phyloP scores from a whole-genome alignment of 179 eudicot genomes.

The Beta lomatogona region DNA sequence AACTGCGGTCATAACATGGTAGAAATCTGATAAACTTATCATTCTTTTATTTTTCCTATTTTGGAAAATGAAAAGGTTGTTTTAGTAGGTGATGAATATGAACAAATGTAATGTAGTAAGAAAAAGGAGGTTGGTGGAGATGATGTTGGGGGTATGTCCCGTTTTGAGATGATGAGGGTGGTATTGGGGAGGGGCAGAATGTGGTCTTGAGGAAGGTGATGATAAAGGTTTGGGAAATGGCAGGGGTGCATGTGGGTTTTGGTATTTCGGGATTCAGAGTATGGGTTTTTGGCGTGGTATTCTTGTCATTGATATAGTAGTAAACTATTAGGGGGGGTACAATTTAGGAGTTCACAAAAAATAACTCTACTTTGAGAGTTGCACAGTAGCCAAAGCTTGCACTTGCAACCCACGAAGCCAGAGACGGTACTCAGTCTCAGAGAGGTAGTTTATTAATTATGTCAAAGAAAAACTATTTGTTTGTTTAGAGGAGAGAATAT shows the following conservation, averaged over 20 bases:
- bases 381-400: conserved; percentile 36
- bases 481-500: neutral
- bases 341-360: neutral
- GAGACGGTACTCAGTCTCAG: neutral
- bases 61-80: neutral
- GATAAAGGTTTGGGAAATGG: conserved; percentile 37
- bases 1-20: conserved; percentile 95
- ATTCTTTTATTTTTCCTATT: conserved; percentile 26
- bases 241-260: conserved; percentile 45
- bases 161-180: too few species aligned
- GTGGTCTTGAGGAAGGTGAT: conserved; percentile 5
- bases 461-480: too few species aligned
- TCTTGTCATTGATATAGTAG: conserved; percentile 6
- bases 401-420: conserved; percentile 41
- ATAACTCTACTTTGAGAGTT: conserved; percentile 36
- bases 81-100: too few species aligned
- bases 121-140: neutral
- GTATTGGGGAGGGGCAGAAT: neutral
- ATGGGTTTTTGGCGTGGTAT: conserved; percentile 30
- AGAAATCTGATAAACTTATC: conserved; percentile 70
- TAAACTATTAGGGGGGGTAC: neutral
- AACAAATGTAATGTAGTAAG: too few species aligned
- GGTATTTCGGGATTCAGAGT: conserved; percentile 32
- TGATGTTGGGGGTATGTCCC: neutral
- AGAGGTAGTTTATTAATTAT: too few species aligned